Percentiles rank a stretch among this genome's conserved stretches.
phyloP scores from a whole-genome alignment of 768 basidiomycete species.

The Tricholoma terreum region DNA sequence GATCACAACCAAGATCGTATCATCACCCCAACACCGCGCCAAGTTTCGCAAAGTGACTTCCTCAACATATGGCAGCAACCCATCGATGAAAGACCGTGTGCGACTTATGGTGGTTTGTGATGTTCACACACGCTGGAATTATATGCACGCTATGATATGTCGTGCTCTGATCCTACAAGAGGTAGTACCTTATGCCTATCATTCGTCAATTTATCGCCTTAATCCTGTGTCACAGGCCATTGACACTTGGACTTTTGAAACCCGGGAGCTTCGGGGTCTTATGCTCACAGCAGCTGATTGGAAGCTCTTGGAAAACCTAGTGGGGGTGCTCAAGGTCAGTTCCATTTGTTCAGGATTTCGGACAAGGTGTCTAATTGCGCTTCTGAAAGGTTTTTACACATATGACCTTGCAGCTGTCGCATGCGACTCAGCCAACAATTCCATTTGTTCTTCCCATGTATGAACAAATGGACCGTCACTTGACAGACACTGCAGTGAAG shows the following conservation, averaged over 20 bases:
- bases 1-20: background rate
- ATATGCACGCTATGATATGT: background rate
- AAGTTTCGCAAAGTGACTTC: background rate
- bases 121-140: background rate
- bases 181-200: slow-evolving; percentile 15
- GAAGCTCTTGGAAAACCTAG: background rate
- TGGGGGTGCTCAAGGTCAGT: background rate
- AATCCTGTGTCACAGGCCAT: too few species aligned
- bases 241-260: slow-evolving; percentile 28
- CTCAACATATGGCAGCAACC: background rate
- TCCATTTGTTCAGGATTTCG: background rate
- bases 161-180: slow-evolving; percentile 12
- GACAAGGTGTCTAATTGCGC: background rate
- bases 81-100: background rate
- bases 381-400: background rate
- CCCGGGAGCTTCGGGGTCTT: background rate
- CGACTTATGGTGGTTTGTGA: background rate
- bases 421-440: background rate
- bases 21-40: slow-evolving; percentile 1
- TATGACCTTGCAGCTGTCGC: background rate
- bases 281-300: background rate
- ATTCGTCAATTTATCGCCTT: too few species aligned
- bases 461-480: background rate
- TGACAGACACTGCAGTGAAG: background rate
- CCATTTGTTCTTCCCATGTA: background rate